A percentile compares a stretch with the other conserved stretches of the same genome.
These are phyloP conservation scores for Paragyromitra xinjiangensis DNA, from an alignment of 495 filamentous ascomycete genomes.

Conservation along the genomic window DNA sequence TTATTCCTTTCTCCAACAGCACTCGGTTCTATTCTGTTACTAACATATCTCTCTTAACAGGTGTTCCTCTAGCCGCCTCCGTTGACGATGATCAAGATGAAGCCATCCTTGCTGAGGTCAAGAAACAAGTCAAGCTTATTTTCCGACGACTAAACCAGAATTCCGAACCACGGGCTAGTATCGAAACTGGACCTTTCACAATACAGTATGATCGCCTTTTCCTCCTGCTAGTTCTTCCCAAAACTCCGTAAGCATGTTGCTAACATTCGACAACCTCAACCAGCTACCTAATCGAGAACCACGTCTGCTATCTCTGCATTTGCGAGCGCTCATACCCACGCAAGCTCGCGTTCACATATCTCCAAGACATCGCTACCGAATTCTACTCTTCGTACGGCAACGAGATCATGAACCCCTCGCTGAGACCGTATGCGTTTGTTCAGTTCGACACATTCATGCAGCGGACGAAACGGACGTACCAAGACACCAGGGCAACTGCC, in stretches of 20 bases:
- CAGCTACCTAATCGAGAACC: conserved; percentile 84
- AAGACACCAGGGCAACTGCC: conserved; percentile 84
- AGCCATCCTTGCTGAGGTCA: conserved; percentile 82
- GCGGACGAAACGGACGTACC: conserved; percentile 91
- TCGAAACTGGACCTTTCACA: conserved; percentile 85
- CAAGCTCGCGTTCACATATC: conserved; percentile 98
- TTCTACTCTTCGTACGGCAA: conserved; percentile 84
- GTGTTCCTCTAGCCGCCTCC: conserved; percentile 92
- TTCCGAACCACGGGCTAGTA: conserved; percentile 87
- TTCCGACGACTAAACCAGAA: conserved; percentile 84
- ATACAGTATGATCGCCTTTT: conserved; percentile 72
- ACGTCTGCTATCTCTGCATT: conserved; percentile 90
- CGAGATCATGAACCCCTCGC: conserved; percentile 75
- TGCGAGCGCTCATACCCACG: conserved; percentile 93
- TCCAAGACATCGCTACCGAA: conserved; percentile 87
- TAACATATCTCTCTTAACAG: conserved; percentile 61
- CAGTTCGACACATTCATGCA: conserved; percentile 98
- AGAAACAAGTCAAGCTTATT: conserved; percentile 88
- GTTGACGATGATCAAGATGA: conserved; percentile 90
- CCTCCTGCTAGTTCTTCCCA: neutral
- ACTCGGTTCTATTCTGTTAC: neutral
- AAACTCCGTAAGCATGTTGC: neutral
- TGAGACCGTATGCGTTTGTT: conserved; percentile 94
- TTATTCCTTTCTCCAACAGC: neutral
- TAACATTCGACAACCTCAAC: conserved; percentile 23